Conservation (phyloP, 805 yeast genomes). For the Candida coquimbonensis region DNA sequence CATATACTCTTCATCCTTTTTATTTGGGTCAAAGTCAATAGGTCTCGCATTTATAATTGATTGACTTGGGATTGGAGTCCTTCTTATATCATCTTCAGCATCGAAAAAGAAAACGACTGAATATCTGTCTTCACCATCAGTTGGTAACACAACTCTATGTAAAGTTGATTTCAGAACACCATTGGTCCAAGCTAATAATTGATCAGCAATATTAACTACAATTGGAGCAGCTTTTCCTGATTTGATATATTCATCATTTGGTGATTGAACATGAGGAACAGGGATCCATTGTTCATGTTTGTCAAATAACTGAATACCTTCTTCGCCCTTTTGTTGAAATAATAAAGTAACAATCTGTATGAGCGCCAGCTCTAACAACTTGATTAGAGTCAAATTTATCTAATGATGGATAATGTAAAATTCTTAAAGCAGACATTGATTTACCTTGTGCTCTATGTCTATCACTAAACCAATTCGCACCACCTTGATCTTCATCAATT, state of each 20-base stretch:
- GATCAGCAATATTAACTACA: conserved; percentile 75
- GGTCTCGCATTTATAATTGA: conserved; percentile 30
- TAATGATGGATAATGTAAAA: conserved; percentile 60
- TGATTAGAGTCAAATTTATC: conserved; percentile 37
- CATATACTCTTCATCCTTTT: conserved; percentile 35
- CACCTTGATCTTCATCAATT: conserved; percentile 48
- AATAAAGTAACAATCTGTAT: conserved; percentile 73
- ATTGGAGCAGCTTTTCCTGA: conserved; percentile 56
- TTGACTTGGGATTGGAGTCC: conserved; percentile 69
- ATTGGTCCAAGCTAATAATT: conserved; percentile 73
- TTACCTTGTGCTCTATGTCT: conserved; percentile 45
- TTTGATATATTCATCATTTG: conserved; percentile 23
- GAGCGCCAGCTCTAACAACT: conserved; percentile 73
- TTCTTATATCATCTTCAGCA: conserved; percentile 56
- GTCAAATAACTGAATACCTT: conserved; percentile 63
- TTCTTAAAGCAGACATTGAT: conserved; percentile 62
- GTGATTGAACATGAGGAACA: conserved; percentile 53
- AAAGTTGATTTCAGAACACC: conserved; percentile 67
- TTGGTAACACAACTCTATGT: conserved; percentile 64
- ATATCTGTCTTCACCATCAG: conserved; percentile 59
- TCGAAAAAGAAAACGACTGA: conserved; percentile 77
- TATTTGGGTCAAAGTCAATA: conserved; percentile 40
- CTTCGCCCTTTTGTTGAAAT: conserved; percentile 64
- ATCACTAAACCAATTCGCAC: conserved; percentile 53
- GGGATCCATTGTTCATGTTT: conserved; percentile 53